phyloP scores from a whole-genome alignment of 805 yeast species.

The Starmerella lactis-condensi region DNA sequence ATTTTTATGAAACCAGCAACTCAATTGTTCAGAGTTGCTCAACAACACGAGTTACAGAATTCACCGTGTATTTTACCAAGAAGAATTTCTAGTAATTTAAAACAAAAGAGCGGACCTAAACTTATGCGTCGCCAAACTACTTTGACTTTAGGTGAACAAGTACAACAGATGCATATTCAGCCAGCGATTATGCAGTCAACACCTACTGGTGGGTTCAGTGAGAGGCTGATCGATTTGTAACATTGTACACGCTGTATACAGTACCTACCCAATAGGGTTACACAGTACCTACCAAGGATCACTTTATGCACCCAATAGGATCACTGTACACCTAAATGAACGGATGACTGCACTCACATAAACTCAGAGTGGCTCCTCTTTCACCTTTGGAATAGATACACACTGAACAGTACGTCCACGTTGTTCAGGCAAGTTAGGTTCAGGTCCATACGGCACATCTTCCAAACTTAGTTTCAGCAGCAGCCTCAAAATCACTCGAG shows the following conservation, averaged over 20 bases:
- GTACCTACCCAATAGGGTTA: no score
- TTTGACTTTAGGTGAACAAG: slow-evolving; percentile 7
- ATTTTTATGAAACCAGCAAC: slow-evolving; percentile 67
- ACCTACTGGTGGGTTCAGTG: slow-evolving; percentile 8
- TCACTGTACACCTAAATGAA: no score
- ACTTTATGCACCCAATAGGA: no score
- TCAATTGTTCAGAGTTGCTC: slow-evolving; percentile 47
- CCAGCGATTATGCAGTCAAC: neutral
- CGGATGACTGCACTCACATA: no score
- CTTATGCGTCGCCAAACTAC: slow-evolving; percentile 1
- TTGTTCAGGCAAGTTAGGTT: slow-evolving; percentile 20
- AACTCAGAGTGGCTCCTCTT: no score
- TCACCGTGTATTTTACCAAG: slow-evolving; percentile 17
- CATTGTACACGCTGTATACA: no score
- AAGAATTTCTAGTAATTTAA: slow-evolving; percentile 1
- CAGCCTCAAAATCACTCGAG: slow-evolving; percentile 44
- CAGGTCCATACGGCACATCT: slow-evolving; percentile 24
- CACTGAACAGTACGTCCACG: no score
- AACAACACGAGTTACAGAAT: slow-evolving; percentile 9
- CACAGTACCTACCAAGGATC: no score
- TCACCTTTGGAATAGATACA: no score
- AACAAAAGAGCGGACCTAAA: neutral
- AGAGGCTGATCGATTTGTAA: slow-evolving; percentile 16
- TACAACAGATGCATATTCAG: slow-evolving; percentile 4
- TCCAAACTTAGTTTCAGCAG: slow-evolving; percentile 40